phyloP scores from a whole-genome alignment of 345 rosid genomes.

The Acer yangbiense region DNA sequence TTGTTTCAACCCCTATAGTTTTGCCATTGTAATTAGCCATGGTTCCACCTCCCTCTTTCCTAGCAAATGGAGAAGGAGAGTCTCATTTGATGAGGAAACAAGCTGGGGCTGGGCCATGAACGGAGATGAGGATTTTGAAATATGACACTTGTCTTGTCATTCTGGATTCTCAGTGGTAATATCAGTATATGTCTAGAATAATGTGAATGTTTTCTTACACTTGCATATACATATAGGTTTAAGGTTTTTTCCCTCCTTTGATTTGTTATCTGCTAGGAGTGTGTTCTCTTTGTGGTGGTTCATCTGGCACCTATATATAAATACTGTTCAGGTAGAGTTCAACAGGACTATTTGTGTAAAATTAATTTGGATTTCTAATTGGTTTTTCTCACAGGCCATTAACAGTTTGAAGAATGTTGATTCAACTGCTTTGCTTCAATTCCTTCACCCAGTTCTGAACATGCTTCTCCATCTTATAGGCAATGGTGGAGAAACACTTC shows the following conservation, averaged over 20 bases:
- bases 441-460: conserved; percentile 92
- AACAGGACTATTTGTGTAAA: background rate
- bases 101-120: background rate
- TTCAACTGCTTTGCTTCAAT: conserved; percentile 96
- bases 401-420: conserved; percentile 98
- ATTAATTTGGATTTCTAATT: conserved; percentile 10
- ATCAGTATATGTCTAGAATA: conserved; percentile 6
- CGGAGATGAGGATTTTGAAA: background rate
- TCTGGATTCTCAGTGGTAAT: too few relatives aligned
- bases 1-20: background rate
- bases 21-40: background rate
- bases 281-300: conserved; percentile 1
- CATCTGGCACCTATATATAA: background rate
- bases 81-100: background rate
- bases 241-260: too few relatives aligned
- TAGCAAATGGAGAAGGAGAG: background rate
- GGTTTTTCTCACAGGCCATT: conserved; percentile 69
- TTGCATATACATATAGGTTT: background rate
- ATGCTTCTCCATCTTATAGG: conserved; percentile 99
- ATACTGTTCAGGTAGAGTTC: background rate
- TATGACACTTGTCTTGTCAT: background rate
- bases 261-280: conserved; percentile 2
- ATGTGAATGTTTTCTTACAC: background rate
- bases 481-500: conserved; percentile 99
- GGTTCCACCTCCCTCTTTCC: background rate